Percentiles rank a stretch among this genome's conserved stretches.
These are phyloP conservation scores for Diplocarpon mali DNA, from an alignment of 2,329 filamentous ascomycete genomes.

Conservation along the genomic window DNA sequence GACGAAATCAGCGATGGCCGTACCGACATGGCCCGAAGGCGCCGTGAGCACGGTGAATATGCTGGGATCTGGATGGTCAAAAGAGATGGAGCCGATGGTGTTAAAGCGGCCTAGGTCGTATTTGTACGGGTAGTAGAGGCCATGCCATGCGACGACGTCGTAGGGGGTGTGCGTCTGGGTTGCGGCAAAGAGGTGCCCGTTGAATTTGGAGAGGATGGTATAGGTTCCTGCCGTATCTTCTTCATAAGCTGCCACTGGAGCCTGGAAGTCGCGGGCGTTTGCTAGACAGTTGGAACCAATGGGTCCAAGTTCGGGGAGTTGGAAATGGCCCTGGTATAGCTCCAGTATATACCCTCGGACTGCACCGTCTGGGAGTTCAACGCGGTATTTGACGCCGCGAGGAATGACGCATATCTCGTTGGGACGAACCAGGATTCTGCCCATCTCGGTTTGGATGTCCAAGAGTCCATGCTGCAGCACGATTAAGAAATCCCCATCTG, in stretches of 20 bases:
- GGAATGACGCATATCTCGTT: slow-evolving; percentile 71
- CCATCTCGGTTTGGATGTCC: slow-evolving; percentile 69
- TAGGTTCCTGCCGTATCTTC: slow-evolving; percentile 38
- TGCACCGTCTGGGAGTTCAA: slow-evolving; percentile 50
- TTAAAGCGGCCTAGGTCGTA: slow-evolving; percentile 72
- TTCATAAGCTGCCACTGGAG: slow-evolving; percentile 57
- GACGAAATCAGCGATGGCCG: slow-evolving; percentile 52
- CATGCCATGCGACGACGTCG: slow-evolving; percentile 72
- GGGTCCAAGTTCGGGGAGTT: slow-evolving; percentile 60
- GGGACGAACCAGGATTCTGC: slow-evolving; percentile 61
- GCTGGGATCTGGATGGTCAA: slow-evolving; percentile 67
- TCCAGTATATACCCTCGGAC: slow-evolving; percentile 66
- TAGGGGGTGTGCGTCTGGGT: slow-evolving; percentile 62
- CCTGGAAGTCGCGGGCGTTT: slow-evolving; percentile 65
- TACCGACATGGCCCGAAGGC: slow-evolving; percentile 41
- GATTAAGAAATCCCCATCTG: slow-evolving; percentile 69
- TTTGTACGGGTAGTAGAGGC: slow-evolving; percentile 71
- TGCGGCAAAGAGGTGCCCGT: slow-evolving; percentile 54
- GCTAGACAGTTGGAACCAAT: slow-evolving; percentile 67
- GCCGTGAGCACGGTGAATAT: slow-evolving; percentile 62
- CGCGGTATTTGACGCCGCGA: slow-evolving; percentile 62
- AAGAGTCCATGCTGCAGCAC: slow-evolving; percentile 64
- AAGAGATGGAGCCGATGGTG: slow-evolving; percentile 60
- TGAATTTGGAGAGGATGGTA: slow-evolving; percentile 53
- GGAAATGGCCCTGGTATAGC: slow-evolving; percentile 61